Conservation (phyloP, 768 basidiomycete species). For the Hemileccinum impolitum region DNA sequence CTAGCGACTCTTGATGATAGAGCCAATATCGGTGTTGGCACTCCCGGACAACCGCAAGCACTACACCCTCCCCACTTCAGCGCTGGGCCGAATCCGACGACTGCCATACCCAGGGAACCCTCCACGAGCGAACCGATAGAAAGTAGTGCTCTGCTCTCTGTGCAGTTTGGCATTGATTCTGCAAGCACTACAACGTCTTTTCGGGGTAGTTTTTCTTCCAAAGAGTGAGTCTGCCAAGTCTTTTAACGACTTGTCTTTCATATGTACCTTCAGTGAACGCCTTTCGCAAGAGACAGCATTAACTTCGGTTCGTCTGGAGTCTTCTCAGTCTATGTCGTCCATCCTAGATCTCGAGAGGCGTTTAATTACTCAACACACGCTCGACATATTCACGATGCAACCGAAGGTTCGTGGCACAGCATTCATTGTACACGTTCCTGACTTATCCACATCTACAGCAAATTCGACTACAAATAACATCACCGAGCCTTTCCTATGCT, state of each 20-base stretch:
- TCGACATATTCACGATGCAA: constrained; percentile 96
- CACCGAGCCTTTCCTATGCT: constrained; percentile 72
- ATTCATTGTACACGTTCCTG: neutral
- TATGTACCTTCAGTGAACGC: constrained; percentile 43
- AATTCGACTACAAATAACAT: constrained; percentile 87
- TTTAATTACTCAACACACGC: constrained; percentile 69
- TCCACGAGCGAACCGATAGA: constrained; percentile 2
- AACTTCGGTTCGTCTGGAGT: constrained; percentile 51
- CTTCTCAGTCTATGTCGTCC: constrained; percentile 48
- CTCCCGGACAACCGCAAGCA: neutral
- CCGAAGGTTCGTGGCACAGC: constrained; percentile 59
- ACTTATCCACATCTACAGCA: constrained; percentile 44
- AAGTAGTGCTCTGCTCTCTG: constrained; percentile 13
- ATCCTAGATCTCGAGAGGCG: constrained; percentile 78
- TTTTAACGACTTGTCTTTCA: constrained; percentile 5
- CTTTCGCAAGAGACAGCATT: constrained; percentile 57
- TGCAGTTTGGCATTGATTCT: constrained; percentile 23
- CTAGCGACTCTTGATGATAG: constrained; percentile 63
- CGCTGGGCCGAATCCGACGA: neutral
- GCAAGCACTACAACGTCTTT: constrained; percentile 52
- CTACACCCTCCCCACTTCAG: neutral
- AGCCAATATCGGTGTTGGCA: constrained; percentile 35
- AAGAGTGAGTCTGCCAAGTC: constrained; percentile 43
- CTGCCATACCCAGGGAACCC: neutral
- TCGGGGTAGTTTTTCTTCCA: constrained; percentile 50